Evolutionary conservation across 176 grass and related monocot genomes (phyloP).

Genomic region (Cocos nucifera): DNA sequence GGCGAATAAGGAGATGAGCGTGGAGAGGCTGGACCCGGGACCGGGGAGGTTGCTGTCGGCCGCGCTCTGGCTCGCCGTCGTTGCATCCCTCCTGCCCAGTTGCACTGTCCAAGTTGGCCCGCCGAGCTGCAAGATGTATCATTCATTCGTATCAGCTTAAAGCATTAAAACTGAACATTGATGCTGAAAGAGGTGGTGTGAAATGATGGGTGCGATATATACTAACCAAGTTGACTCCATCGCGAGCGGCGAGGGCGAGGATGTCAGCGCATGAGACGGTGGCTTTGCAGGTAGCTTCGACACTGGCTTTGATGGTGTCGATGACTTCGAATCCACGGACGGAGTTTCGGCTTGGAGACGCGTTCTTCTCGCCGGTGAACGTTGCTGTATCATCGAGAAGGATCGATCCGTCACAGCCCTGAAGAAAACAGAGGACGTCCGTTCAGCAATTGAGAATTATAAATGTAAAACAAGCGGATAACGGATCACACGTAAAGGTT

Average conservation of each 20-base stretch:
- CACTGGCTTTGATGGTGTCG: conserved; percentile 66
- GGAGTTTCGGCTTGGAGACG: conserved; percentile 60
- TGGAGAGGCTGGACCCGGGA: conserved; percentile 32
- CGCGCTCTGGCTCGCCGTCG: conserved; percentile 46
- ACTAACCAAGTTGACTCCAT: conserved; percentile 54
- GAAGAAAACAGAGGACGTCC: background rate
- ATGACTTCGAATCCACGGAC: conserved; percentile 72
- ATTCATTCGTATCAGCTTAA: no score
- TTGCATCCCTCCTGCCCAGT: conserved; percentile 55
- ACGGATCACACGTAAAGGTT: no score
- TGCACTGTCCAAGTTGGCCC: conserved; percentile 65
- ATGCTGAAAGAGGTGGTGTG: no score
- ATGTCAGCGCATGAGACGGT: conserved; percentile 80
- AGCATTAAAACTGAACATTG: no score
- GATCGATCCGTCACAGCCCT: conserved; percentile 82
- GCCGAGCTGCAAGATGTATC: no score
- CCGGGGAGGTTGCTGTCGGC: conserved; percentile 60
- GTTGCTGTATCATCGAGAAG: conserved; percentile 47
- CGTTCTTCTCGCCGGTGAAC: conserved; percentile 67
- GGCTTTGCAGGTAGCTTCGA: conserved; percentile 49
- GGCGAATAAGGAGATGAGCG: conserved; percentile 38
- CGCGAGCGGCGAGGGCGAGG: conserved; percentile 59
- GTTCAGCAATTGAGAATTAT: no score
- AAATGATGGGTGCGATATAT: no score
- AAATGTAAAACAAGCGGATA: no score